These are phyloP conservation scores for Diospyros lotus DNA, from an alignment of 148 eudicot species.

Conservation along the genomic window DNA sequence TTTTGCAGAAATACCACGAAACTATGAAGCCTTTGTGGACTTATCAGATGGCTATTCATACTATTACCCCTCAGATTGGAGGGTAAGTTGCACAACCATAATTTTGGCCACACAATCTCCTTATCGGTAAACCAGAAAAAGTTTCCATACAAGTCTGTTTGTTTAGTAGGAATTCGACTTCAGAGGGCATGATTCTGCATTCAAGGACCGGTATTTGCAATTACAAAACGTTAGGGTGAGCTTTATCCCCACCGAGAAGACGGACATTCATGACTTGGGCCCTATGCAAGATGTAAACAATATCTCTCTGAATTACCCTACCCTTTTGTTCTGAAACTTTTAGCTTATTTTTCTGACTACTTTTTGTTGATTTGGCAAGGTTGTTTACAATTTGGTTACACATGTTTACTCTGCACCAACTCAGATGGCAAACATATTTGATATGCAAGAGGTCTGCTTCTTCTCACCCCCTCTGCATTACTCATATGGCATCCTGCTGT, in stretches of 20 bases:
- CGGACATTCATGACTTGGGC: constrained; percentile 76
- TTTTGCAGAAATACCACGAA: constrained; percentile 2
- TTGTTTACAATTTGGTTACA: constrained; percentile 42
- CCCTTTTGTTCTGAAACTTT: not conserved
- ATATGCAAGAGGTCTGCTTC: constrained; percentile 66
- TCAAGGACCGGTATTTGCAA: constrained; percentile 43
- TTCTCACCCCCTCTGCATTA: not conserved
- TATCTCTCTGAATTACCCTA: not conserved
- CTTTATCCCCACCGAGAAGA: constrained; percentile 77
- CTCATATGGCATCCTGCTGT: no score
- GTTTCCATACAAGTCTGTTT: not conserved
- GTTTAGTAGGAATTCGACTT: constrained; percentile 68
- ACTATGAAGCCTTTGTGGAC: constrained; percentile 64
- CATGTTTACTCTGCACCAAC: constrained; percentile 73
- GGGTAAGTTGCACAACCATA: constrained; percentile 40
- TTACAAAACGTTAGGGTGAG: constrained; percentile 83
- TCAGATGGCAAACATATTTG: constrained; percentile 47
- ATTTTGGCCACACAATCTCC: not conserved
- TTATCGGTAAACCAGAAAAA: not conserved
- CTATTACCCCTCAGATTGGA: constrained; percentile 93
- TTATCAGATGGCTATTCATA: constrained; percentile 81
- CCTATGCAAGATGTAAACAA: constrained; percentile 58
- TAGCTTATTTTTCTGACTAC: not conserved
- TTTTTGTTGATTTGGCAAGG: constrained; percentile 30
- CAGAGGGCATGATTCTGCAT: constrained; percentile 17